Evolutionary conservation across 2,329 filamentous ascomycete genomes (phyloP), one percentile per base, ranked within the genome.

Genomic region (Rhynchosporium graminicola): DNA sequence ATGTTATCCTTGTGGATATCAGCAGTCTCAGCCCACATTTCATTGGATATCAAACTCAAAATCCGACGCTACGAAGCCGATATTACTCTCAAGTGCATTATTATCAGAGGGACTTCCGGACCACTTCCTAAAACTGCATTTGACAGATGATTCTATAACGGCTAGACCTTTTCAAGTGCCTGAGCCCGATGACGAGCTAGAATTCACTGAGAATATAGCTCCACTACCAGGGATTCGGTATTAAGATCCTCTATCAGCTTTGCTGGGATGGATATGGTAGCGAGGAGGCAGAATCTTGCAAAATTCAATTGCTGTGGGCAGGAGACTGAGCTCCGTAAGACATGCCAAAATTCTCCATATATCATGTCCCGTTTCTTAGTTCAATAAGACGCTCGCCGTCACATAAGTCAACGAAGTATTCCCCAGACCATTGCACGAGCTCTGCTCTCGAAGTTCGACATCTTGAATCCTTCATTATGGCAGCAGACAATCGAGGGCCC

Each of bases 401-500:
- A 12, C 51, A 36, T 36, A 36, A 36, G 33, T 3, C 33, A 50
- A 6, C 50, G 50, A 36, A 29, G 36, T 42, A 20, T 54, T 40
- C n/a, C n/a, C 51, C 38, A 28, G 38, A 10, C 38, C 33, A 54
- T 26, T 42, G 36, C 7, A 33, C 33, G 31, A 15, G 20, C 26
- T 26, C 7, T 33, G 38, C 20, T 54, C 33, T 42, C 51, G 36
- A 54, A 9, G 40, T 7, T 28, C 51, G 8, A 54, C n/a, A 54
- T 51, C 28, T 31, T 28, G 36, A 29, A 31, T 31, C 46, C 29
- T 36, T 10, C 13, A 56, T 38, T 46, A 55, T 63, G 38, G 36
- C 61, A 40, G 26, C 51, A n/a, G 63, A 54, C 9, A 59, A 63
- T 31, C 65, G 71, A 65, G 69, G 66, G 38, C 61, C 67, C 28